Conservation (phyloP, 345 rosid genomes). For the Camelina laxa region DNA sequence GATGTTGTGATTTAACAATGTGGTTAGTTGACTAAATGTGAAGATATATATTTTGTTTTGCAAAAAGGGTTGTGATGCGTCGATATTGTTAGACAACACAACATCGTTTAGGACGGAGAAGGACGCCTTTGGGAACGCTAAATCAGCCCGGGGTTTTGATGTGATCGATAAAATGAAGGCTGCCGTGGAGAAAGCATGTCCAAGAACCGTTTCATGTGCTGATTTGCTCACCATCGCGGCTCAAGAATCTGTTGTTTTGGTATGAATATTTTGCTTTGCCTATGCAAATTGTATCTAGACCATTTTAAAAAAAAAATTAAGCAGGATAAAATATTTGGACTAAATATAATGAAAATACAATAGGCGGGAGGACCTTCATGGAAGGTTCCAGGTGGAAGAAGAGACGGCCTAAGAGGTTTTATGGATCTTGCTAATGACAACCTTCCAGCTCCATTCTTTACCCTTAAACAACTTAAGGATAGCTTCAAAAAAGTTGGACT, state of each 20-base stretch:
- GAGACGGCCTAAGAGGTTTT: conserved; percentile 38
- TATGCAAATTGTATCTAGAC: not conserved
- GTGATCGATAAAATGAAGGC: conserved; percentile 63
- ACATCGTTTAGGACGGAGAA: conserved; percentile 61
- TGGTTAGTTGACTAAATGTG: conserved; percentile 4
- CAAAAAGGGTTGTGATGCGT: conserved; percentile 69
- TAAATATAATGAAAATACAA: not conserved
- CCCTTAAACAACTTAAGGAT: conserved; percentile 27
- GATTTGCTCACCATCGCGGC: conserved; percentile 68
- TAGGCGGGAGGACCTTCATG: conserved; percentile 46
- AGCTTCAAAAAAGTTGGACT: conserved; percentile 33
- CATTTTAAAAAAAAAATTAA: no score
- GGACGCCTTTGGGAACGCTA: conserved; percentile 50
- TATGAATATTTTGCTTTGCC: not conserved
- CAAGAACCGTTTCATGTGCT: conserved; percentile 66
- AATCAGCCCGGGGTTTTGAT: conserved; percentile 64
- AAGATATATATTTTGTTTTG: not conserved
- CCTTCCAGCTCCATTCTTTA: conserved; percentile 37
- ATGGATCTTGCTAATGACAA: conserved; percentile 39
- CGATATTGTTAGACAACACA: conserved; percentile 58
- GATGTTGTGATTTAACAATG: not conserved
- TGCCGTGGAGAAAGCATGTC: conserved; percentile 58
- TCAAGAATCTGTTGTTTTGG: conserved; percentile 61
- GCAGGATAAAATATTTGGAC: not conserved
- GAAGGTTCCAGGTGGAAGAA: conserved; percentile 37